Evolutionary conservation across 2,329 filamentous ascomycete species (phyloP).

Genomic region (Fusarium sp.): DNA sequence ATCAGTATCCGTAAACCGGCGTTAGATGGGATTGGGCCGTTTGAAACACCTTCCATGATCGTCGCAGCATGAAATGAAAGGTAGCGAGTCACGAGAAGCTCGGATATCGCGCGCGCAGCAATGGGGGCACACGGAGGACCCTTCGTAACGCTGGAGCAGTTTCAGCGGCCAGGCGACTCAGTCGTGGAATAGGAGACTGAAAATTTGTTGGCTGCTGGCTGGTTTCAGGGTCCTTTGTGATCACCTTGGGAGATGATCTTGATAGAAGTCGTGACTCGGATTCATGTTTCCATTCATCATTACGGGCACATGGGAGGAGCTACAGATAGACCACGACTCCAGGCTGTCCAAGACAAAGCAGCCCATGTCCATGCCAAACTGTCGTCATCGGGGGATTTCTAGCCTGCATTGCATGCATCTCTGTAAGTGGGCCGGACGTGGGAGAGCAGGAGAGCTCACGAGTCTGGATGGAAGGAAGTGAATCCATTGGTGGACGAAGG

Average conservation of each 20-base stretch:
- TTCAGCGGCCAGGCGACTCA: constrained; percentile 17
- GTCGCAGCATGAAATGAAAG: constrained; percentile 30
- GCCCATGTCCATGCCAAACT: constrained; percentile 33
- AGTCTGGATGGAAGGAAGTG: constrained; percentile 32
- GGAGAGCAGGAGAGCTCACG: constrained; percentile 33
- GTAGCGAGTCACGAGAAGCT: constrained; percentile 29
- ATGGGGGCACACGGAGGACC: constrained; percentile 10
- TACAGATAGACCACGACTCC: constrained; percentile 6
- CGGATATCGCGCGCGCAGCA: constrained; percentile 16
- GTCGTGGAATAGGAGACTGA: constrained; percentile 8
- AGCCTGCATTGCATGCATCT: constrained; percentile 39
- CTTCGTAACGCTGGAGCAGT: constrained; percentile 4
- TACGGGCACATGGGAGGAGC: constrained; percentile 28
- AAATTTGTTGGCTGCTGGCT: constrained; percentile 7
- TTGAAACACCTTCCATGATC: constrained; percentile 34
- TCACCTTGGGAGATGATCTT: constrained; percentile 12
- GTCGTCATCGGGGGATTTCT: constrained; percentile 44
- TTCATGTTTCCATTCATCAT: constrained; percentile 16
- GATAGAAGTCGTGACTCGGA: constrained; percentile 29
- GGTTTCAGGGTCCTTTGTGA: constrained; percentile 26
- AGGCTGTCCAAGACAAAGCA: constrained; percentile 11
- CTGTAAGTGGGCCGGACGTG: constrained; percentile 33
- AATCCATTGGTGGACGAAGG: constrained; percentile 35
- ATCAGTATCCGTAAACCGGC: constrained; percentile 38
- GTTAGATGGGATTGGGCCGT: constrained; percentile 30